Evolutionary conservation across 345 rosid species (phyloP).

Genomic region (Cardamine resedifolia): DNA sequence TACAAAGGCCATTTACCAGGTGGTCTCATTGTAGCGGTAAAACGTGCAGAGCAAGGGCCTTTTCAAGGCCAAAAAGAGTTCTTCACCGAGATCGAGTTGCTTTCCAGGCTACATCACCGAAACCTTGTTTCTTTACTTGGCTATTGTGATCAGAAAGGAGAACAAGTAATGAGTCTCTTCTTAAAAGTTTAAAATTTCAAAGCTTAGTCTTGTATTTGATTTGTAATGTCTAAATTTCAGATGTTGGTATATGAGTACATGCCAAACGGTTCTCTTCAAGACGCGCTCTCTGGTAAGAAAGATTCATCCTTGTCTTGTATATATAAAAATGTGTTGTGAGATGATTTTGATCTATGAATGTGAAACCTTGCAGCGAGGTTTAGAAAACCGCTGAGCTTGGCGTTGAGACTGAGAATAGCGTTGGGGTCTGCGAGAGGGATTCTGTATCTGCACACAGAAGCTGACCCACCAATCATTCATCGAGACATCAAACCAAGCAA

Average conservation of each 20-base stretch:
- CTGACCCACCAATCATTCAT: conserved; percentile 57
- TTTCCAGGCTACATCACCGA: conserved; percentile 59
- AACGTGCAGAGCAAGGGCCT: conserved; percentile 49
- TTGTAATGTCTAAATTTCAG: conserved; percentile 28
- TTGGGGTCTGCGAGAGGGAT: conserved; percentile 53
- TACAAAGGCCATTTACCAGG: conserved; percentile 52
- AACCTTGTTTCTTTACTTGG: conserved; percentile 60
- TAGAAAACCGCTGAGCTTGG: conserved; percentile 33
- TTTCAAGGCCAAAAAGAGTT: conserved; percentile 53
- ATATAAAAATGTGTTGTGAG: background rate
- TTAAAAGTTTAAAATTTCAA: background rate
- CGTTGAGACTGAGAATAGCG: conserved; percentile 43
- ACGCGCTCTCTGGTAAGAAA: conserved; percentile 45
- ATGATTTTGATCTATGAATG: background rate
- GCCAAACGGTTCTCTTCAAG: conserved; percentile 55
- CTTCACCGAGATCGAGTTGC: conserved; percentile 51
- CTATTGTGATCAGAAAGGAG: conserved; percentile 51
- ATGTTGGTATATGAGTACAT: conserved; percentile 57
- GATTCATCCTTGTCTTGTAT: background rate
- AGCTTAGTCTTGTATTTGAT: background rate
- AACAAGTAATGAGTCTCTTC: conserved; percentile 40
- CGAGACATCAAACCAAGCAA: conserved; percentile 56
- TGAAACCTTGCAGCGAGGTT: conserved; percentile 36
- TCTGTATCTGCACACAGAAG: conserved; percentile 55
- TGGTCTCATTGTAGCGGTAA: conserved; percentile 51